Base-by-base conservation (phyloP, 2,329 filamentous ascomycete species). In the Xylariaceae sp. region DNA sequence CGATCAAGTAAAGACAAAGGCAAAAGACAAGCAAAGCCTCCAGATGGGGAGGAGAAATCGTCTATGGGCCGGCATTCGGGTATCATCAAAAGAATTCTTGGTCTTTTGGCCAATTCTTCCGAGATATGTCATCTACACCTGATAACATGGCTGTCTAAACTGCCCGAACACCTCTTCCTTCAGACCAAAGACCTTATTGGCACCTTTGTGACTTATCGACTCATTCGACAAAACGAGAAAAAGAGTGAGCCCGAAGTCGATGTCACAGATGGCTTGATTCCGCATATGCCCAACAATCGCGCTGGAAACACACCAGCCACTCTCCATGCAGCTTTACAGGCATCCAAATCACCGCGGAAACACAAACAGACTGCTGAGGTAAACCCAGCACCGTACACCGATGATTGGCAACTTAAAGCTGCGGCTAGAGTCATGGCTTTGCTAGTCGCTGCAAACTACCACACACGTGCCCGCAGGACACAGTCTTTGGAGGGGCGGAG, bases 391-490 rank as follows among this genome's bases (percentile, higher is more conserved):
- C 59, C 63, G 0, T 95, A 94, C 66, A 78, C 80, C 17, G 89
- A 93, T 53, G 92, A 96, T 65, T 97, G 92, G 92, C 91, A 96
- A 69, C 83, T 96, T 51, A 88, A 84, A 66, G 89, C 89, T 11
- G 88, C 88, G 7, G 86, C 90, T 3, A 85, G 87, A 60, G 83
- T 95, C 2, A 86, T 96, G 77, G 84, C 88, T 10, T 70, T 96
- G 18, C 69, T 96, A 1, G 95, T 96, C 64, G 81, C 86, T 2
- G 91, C 91, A 22, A 97, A 96, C 70, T 88, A 86, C 54, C 63
- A 73, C 31, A 68, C 70, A 6, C 64, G 72, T 40, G 61, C 69
- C 13, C 71, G 73, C 16, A 71, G 71, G 9, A 55, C 58, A 18
- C 68, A 73, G 45, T 59, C 61, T 31, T 62, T 63, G 44, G 63